phyloP scores from a whole-genome alignment of 2,329 filamentous ascomycete species.

The Exophiala dermatitidis region DNA sequence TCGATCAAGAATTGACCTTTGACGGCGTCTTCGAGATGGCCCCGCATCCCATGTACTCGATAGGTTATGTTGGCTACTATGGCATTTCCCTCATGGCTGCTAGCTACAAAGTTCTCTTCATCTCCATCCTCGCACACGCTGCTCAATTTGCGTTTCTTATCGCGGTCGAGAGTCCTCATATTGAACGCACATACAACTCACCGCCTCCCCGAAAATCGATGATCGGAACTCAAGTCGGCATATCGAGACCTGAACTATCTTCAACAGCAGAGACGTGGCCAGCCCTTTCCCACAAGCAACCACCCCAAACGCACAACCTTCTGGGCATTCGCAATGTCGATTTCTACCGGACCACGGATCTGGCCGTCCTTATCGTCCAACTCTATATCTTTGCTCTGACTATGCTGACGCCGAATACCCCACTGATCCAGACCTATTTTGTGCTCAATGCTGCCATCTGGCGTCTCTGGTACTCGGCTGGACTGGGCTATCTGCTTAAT shows the following conservation, averaged over 20 bases:
- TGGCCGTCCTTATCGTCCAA: constrained; percentile 68
- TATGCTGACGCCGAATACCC: constrained; percentile 68
- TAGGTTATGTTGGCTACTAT: constrained; percentile 96
- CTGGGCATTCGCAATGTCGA: constrained; percentile 80
- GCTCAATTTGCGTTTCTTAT: constrained; percentile 91
- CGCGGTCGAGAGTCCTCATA: constrained; percentile 91
- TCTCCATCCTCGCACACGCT: constrained; percentile 88
- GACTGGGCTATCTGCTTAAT: constrained; percentile 76
- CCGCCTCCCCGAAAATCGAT: constrained; percentile 54
- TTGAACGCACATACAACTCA: constrained; percentile 94
- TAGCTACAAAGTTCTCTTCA: constrained; percentile 95
- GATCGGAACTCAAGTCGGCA: constrained; percentile 34
- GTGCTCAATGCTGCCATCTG: constrained; percentile 71
- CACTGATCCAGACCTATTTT: constrained; percentile 68
- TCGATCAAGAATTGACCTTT: constrained; percentile 95
- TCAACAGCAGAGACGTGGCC: constrained; percentile 17
- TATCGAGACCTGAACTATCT: constrained; percentile 29
- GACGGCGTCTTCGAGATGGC: constrained; percentile 99
- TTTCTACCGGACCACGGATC: constrained; percentile 78
- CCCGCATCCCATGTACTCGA: constrained; percentile 97
- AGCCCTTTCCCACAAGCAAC: constrained; percentile 39
- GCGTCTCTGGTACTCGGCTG: constrained; percentile 87
- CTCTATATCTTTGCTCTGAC: constrained; percentile 68
- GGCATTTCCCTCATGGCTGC: constrained; percentile 97
- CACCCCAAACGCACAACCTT: constrained; percentile 70